Percentiles rank a stretch among this genome's conserved stretches.
These are phyloP conservation scores for Dipteronia sinensis DNA, from an alignment of 345 rosid genomes.

Conservation along the genomic window DNA sequence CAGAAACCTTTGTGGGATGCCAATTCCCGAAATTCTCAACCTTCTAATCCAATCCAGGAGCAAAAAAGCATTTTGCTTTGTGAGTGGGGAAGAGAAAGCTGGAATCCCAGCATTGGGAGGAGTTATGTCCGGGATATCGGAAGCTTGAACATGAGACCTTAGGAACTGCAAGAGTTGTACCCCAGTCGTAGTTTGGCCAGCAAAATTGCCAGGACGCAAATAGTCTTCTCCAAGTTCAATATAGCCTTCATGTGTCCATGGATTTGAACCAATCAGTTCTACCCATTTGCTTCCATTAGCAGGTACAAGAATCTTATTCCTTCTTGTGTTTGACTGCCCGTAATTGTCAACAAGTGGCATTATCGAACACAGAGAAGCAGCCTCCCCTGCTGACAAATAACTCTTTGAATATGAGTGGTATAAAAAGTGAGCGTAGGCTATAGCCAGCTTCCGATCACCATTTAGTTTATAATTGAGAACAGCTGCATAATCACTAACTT, in stretches of 20 bases:
- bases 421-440: slow-evolving; percentile 60
- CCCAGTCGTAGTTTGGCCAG: slow-evolving; percentile 35
- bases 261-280: slow-evolving; percentile 49
- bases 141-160: slow-evolving; percentile 27
- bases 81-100: slow-evolving; percentile 52
- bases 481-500: slow-evolving; percentile 34
- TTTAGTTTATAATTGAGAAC: slow-evolving; percentile 20
- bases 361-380: slow-evolving; percentile 26
- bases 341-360: slow-evolving; percentile 66
- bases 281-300: slow-evolving; percentile 70
- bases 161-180: slow-evolving; percentile 47
- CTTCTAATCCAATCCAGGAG: slow-evolving; percentile 59
- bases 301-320: slow-evolving; percentile 59
- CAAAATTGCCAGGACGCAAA: slow-evolving; percentile 32
- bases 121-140: slow-evolving; percentile 52
- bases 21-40: not conserved
- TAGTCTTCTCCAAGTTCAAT: slow-evolving; percentile 63
- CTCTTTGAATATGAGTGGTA: slow-evolving; percentile 36
- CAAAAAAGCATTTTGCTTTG: slow-evolving; percentile 49
- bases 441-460: slow-evolving; percentile 35
- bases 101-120: slow-evolving; percentile 64
- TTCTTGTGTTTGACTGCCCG: slow-evolving; percentile 28
- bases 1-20: slow-evolving; percentile 49
- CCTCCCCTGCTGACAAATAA: slow-evolving; percentile 28
- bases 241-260: slow-evolving; percentile 50